phyloP scores from a whole-genome alignment of 2,329 filamentous ascomycete species.

The Colletotrichum aenigma region DNA sequence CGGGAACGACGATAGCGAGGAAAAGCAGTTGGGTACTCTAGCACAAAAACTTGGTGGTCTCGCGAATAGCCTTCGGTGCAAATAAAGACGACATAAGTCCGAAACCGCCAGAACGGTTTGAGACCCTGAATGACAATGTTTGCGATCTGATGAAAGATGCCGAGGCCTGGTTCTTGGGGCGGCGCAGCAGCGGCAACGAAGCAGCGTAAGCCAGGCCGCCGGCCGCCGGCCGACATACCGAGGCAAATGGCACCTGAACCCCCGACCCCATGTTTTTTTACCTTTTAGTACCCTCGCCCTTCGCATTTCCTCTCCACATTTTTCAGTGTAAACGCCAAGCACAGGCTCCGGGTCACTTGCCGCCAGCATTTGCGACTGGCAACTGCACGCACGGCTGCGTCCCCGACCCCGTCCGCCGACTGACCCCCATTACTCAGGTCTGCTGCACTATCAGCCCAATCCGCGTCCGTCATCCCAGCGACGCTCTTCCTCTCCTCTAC shows the following conservation, averaged over 20 bases:
- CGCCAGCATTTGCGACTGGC: not conserved
- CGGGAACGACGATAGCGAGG: not conserved
- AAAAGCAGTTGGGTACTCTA: not conserved
- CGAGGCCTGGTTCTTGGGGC: not conserved
- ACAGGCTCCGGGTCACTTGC: not conserved
- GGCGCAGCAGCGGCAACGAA: not conserved
- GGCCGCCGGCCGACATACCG: not conserved
- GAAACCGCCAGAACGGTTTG: not conserved
- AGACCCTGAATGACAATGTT: not conserved
- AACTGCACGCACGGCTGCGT: not conserved
- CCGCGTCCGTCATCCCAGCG: constrained; percentile 1
- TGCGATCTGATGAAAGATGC: not conserved
- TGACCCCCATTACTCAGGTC: constrained; percentile 1
- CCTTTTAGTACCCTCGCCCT: constrained; percentile 4
- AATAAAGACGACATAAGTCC: not conserved
- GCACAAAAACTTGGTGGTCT: not conserved
- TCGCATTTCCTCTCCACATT: not conserved
- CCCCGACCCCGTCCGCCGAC: not conserved
- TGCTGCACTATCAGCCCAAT: not conserved
- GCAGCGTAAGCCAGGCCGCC: not conserved
- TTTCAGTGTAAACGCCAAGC: not conserved
- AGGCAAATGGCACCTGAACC: not conserved
- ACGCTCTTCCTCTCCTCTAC: not conserved
- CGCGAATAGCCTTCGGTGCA: not conserved
- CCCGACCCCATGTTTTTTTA: not conserved